These are phyloP conservation scores for Aristolochia californica DNA, from an alignment of 164 flowering plant genomes.

Conservation along the genomic window DNA sequence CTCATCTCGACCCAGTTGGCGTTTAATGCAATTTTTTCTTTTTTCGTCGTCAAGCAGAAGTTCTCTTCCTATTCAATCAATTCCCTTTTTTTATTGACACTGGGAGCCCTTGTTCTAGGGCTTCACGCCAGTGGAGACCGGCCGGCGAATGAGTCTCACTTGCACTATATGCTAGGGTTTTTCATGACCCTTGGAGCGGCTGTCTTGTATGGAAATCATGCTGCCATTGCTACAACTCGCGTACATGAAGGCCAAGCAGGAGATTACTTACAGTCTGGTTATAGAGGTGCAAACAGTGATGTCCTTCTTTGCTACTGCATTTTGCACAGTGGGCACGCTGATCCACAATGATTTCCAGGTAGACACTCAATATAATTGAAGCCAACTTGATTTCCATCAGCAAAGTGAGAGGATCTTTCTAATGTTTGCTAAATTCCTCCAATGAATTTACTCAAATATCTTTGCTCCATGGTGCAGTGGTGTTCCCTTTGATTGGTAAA, in stretches of 20 bases:
- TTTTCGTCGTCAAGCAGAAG: constrained; percentile 17
- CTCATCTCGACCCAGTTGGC: constrained; percentile 12
- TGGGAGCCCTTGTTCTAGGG: constrained; percentile 39
- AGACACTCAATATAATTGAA: too few species aligned
- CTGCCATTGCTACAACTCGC: constrained; percentile 40
- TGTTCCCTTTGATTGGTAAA: too few species aligned
- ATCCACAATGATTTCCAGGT: constrained; percentile 44
- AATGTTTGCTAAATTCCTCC: too few species aligned
- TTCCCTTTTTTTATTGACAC: constrained; percentile 31
- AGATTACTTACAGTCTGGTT: constrained; percentile 27
- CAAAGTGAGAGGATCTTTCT: too few species aligned
- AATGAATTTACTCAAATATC: too few species aligned
- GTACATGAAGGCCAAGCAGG: constrained; percentile 33
- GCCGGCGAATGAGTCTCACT: constrained; percentile 18
- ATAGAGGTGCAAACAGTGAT: constrained; percentile 45
- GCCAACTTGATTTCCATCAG: neutral
- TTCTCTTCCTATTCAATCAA: constrained; percentile 41
- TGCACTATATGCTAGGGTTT: constrained; percentile 29
- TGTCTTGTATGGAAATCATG: constrained; percentile 29
- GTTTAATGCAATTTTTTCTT: constrained; percentile 11
- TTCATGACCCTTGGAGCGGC: constrained; percentile 40
- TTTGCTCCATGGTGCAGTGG: too few species aligned
- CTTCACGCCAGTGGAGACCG: constrained; percentile 26
- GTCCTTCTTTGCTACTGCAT: constrained; percentile 24
- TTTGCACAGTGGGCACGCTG: constrained; percentile 46